Evolutionary conservation across 306 rosid genomes (phyloP).

Genomic region (Sesbania bispinosa): DNA sequence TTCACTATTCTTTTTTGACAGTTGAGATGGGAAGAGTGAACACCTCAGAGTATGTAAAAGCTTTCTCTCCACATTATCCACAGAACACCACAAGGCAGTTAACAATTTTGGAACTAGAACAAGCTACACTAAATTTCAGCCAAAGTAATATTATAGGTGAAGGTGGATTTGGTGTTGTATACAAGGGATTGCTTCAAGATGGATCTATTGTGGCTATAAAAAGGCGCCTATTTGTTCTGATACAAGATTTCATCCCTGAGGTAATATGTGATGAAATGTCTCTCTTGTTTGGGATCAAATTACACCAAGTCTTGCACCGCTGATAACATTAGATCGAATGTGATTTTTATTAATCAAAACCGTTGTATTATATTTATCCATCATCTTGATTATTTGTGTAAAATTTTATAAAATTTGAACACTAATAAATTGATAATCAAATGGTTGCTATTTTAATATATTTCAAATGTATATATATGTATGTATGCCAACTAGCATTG

Average conservation of each 20-base stretch:
- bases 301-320: no score
- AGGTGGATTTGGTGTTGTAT: slow-evolving; percentile 66
- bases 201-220: slow-evolving; percentile 72
- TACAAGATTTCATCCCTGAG: slow-evolving; percentile 44
- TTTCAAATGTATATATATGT: no score
- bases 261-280: slow-evolving; percentile 31
- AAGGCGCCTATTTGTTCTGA: slow-evolving; percentile 45
- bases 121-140: slow-evolving; percentile 60
- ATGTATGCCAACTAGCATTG: no score
- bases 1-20: slow-evolving; percentile 11
- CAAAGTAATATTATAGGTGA: slow-evolving; percentile 53
- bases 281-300: no score
- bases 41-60: slow-evolving; percentile 30
- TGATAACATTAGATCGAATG: no score
- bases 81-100: slow-evolving; percentile 44
- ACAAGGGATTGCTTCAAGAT: slow-evolving; percentile 73
- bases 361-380: no score
- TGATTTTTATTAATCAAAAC: no score
- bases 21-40: slow-evolving; percentile 56
- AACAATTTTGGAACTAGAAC: slow-evolving; percentile 47
- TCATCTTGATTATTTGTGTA: no score
- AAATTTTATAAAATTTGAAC: no score
- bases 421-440: no score
- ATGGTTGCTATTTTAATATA: no score
- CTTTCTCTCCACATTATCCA: slow-evolving; percentile 34